Base-by-base conservation (phyloP, 495 filamentous ascomycete genomes). In the Lichenothelia convexa region DNA sequence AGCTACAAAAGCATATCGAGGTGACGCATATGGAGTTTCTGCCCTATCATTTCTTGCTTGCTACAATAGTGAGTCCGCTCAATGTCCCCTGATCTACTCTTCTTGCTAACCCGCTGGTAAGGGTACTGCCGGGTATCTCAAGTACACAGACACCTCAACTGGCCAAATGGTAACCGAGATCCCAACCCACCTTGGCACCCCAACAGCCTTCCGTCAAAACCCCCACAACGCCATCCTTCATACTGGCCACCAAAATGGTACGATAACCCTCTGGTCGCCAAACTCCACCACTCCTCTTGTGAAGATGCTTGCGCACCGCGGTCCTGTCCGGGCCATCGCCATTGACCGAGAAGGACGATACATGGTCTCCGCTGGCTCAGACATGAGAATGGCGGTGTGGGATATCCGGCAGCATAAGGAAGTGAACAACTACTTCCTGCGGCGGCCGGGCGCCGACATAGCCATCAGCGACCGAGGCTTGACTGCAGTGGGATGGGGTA, bases 21-120 rank as follows among this genome's bases (percentile, higher is more conserved):
- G 81, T 91, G n/a, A 78, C 77, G 7, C 73, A 85, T 59, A 79
- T 97, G 63, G 84, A 95, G 56, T 97, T 93, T 54, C 62, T 97
- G 18, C 87, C 86, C 2, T 95, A 93, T 52, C 89, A 95, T 54
- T 97, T 92, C 47, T 71, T 97, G 16, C 65, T 97, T 30, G 82
- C 79, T 8, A 92, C 84, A 19, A 62, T 89, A 49, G 77, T 80
- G 55, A 63, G 71, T 64, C 16, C 27, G 1, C 34, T 36, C 4
- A 12, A 38, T 3, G 32, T 44, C 15, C 39, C 34, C 24, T 27
- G 8, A 39, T 36, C 56, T 60, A 40, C 61, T 40, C 32, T 32
- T 5, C 19, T n/a, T n/a, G n/a, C n/a, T n/a, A n/a, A n/a, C n/a
- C n/a, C n/a, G n/a, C 15, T 32, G 24, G 8, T 5, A 45, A 80